phyloP scores from a whole-genome alignment of 805 yeast genomes.

The Metschnikowia rubicola region DNA sequence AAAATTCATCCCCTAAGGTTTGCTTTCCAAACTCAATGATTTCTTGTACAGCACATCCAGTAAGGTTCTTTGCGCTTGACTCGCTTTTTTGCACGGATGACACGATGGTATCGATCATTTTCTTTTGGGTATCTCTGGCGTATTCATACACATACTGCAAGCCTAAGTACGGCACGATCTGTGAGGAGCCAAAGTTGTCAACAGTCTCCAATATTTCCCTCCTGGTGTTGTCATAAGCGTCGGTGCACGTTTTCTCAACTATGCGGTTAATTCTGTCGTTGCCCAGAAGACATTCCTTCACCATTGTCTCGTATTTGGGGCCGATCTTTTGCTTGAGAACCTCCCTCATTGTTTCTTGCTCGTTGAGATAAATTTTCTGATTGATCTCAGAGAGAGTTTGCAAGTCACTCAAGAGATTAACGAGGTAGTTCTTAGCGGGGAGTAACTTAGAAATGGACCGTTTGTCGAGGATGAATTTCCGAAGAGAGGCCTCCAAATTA shows the following conservation, averaged over 20 bases:
- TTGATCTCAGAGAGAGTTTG: constrained; percentile 59
- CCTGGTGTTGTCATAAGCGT: constrained; percentile 60
- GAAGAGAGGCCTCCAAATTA: constrained; percentile 74
- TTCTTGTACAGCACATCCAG: constrained; percentile 57
- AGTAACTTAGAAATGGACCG: constrained; percentile 82
- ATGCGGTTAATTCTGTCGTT: constrained; percentile 57
- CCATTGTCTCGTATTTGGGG: constrained; percentile 59
- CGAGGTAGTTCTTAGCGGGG: constrained; percentile 87
- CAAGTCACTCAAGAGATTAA: constrained; percentile 67
- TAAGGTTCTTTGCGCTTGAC: constrained; percentile 57
- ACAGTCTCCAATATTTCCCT: constrained; percentile 50
- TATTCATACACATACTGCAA: constrained; percentile 63
- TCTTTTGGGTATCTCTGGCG: constrained; percentile 64
- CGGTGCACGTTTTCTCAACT: constrained; percentile 57
- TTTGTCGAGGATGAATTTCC: constrained; percentile 84
- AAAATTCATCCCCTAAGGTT: constrained; percentile 60
- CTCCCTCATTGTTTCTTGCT: constrained; percentile 42
- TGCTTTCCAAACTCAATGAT: constrained; percentile 61
- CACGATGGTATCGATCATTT: constrained; percentile 62
- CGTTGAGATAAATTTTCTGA: constrained; percentile 48
- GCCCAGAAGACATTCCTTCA: constrained; percentile 50
- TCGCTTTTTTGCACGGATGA: constrained; percentile 66
- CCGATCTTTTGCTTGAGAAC: constrained; percentile 52
- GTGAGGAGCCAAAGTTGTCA: constrained; percentile 46
- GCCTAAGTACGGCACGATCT: constrained; percentile 59